Evolutionary conservation across 140 eudicot species (phyloP).

Genomic region (Bidens hawaiensis): DNA sequence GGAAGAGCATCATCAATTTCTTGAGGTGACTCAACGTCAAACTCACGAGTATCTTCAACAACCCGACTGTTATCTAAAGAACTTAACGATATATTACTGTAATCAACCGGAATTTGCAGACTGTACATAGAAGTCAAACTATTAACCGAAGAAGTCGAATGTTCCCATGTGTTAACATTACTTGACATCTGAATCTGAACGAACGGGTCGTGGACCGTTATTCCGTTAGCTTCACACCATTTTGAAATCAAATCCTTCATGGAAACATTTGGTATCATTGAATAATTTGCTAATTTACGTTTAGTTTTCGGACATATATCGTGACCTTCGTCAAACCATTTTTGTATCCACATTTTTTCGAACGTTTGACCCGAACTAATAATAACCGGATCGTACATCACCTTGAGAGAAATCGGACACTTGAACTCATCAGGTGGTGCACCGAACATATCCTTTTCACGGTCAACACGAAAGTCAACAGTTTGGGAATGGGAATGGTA

Average conservation of each 20-base stretch:
- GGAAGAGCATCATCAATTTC: constrained; percentile 49
- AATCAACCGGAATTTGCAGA: constrained; percentile 59
- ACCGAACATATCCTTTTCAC: constrained; percentile 24
- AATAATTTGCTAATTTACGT: constrained; percentile 32
- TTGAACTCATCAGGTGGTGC: constrained; percentile 59
- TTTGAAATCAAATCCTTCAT: constrained; percentile 52
- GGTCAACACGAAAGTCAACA: constrained; percentile 29
- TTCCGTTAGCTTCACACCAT: constrained; percentile 49
- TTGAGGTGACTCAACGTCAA: constrained; percentile 22
- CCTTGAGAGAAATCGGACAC: constrained; percentile 65
- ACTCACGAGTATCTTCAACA: constrained; percentile 22
- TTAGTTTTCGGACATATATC: constrained; percentile 68
- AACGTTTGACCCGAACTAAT: constrained; percentile 74
- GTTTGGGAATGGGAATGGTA: background rate
- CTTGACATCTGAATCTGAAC: constrained; percentile 22
- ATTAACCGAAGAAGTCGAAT: constrained; percentile 54
- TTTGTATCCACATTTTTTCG: constrained; percentile 78
- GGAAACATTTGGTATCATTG: constrained; percentile 46
- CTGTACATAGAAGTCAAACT: constrained; percentile 66
- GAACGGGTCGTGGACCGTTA: constrained; percentile 37
- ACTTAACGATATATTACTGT: constrained; percentile 52
- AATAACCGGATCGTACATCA: constrained; percentile 84
- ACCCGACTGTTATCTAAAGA: constrained; percentile 40
- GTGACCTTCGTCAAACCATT: constrained; percentile 88
- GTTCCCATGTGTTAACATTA: constrained; percentile 37